These are phyloP conservation scores for Trichosporon sp. DNA, from an alignment of 1,284 basidiomycete species.

Conservation along the genomic window DNA sequence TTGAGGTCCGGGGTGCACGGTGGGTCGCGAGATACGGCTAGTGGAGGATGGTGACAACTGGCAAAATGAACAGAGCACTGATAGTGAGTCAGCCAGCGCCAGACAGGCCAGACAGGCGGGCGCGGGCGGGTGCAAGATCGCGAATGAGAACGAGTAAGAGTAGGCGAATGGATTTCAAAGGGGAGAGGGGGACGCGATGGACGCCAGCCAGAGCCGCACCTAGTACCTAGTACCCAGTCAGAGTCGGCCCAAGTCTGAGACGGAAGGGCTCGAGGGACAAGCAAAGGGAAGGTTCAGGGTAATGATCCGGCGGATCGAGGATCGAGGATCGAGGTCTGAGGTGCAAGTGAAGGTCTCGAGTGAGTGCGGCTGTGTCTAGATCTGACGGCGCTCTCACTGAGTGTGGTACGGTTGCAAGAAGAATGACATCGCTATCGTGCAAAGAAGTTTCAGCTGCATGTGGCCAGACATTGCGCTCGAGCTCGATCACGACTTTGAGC, in stretches of 20 bases:
- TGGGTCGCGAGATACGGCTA: not conserved
- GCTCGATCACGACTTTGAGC: no score
- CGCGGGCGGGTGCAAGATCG: no score
- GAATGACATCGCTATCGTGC: no score
- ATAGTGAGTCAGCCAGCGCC: no score
- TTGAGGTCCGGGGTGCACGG: not conserved
- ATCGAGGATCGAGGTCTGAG: no score
- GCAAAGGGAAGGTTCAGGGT: not conserved
- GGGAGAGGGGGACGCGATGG: not conserved
- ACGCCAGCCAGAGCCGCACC: no score
- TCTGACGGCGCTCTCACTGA: no score
- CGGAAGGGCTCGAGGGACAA: not conserved
- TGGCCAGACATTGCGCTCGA: not conserved
- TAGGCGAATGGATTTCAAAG: not conserved
- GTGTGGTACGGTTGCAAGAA: no score
- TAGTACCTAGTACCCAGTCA: not conserved
- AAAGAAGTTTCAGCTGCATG: not conserved
- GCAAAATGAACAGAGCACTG: not conserved
- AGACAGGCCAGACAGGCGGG: no score
- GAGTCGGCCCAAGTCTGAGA: not conserved
- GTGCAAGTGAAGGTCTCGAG: no score
- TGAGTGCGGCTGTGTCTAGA: not conserved
- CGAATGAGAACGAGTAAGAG: not conserved
- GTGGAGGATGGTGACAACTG: not conserved
- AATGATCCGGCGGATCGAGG: not conserved